Percentiles rank a stretch among this genome's conserved stretches.
Evolutionary conservation across 2,329 filamentous ascomycete genomes (phyloP).

Genomic region (Arthrobotrys iridis): DNA sequence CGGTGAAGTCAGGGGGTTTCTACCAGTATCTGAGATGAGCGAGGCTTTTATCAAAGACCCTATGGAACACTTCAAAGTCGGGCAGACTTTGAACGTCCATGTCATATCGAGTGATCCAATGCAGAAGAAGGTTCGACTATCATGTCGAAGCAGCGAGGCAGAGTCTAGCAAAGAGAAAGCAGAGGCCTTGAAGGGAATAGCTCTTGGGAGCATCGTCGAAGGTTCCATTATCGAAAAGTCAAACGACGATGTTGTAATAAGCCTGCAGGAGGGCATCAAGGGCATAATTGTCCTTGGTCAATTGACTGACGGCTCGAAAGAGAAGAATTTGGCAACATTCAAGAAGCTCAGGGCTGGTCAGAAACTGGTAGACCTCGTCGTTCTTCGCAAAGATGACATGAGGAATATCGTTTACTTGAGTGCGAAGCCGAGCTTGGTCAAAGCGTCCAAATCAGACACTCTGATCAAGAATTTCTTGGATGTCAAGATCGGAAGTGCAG

Average conservation of each 20-base stretch:
- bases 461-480: slow-evolving; percentile 78
- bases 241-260: slow-evolving; percentile 78
- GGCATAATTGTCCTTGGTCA: slow-evolving; percentile 81
- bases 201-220: slow-evolving; percentile 77
- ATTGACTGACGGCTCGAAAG: slow-evolving; percentile 81
- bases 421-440: slow-evolving; percentile 83
- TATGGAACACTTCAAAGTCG: slow-evolving; percentile 84
- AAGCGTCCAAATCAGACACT: slow-evolving; percentile 75
- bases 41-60: slow-evolving; percentile 94
- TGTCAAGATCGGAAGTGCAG: slow-evolving; percentile 73
- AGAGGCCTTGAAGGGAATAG: slow-evolving; percentile 74
- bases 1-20: slow-evolving; percentile 80
- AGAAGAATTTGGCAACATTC: slow-evolving; percentile 79
- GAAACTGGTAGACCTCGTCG: slow-evolving; percentile 79
- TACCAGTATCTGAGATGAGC: slow-evolving; percentile 97
- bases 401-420: slow-evolving; percentile 79
- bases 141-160: slow-evolving; percentile 85
- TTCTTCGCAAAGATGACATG: slow-evolving; percentile 84
- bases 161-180: slow-evolving; percentile 72
- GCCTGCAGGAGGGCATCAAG: slow-evolving; percentile 77
- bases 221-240: slow-evolving; percentile 85
- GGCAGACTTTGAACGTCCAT: slow-evolving; percentile 91
- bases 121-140: slow-evolving; percentile 78
- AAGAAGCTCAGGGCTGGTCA: slow-evolving; percentile 87
- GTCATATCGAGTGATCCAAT: slow-evolving; percentile 81